A percentile compares a stretch with the other conserved stretches of the same genome.
Conservation (phyloP, 75 land plant species). For the Chamaecyparis obtusa region DNA sequence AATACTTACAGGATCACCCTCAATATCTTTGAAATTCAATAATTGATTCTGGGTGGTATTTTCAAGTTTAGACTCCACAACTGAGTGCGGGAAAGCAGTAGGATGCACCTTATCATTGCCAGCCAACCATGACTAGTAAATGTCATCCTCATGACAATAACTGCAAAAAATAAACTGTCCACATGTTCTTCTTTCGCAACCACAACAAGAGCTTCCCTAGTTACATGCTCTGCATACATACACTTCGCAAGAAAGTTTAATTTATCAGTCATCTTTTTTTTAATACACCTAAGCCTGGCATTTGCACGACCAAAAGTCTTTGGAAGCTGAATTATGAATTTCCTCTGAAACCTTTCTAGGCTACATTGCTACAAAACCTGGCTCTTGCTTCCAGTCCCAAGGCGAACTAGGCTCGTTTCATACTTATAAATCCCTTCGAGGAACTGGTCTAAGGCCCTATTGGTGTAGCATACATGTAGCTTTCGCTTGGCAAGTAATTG, state of each 20-base stretch:
- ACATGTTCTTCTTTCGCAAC: conserved; percentile 28
- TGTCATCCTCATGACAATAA: neutral
- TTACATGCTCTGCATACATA: conserved; percentile 19
- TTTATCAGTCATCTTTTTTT: conserved; percentile 3
- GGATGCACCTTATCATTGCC: conserved; percentile 5
- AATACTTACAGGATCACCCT: neutral
- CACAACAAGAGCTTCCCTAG: conserved; percentile 8
- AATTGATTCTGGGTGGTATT: neutral
- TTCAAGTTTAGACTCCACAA: neutral
- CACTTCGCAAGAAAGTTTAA: conserved; percentile 4
- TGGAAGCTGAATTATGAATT: conserved; percentile 6
- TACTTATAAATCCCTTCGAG: conserved; percentile 27
- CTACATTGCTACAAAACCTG: conserved; percentile 13
- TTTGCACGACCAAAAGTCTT: neutral
- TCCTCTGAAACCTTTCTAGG: conserved; percentile 12
- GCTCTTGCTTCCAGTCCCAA: conserved; percentile 36
- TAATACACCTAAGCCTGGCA: neutral
- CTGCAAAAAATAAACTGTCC: too few relatives aligned
- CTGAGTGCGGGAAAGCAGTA: neutral
- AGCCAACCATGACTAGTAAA: conserved; percentile 7
- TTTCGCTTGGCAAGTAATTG: conserved; percentile 6
- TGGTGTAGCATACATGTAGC: conserved; percentile 26
- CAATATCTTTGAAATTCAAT: neutral
- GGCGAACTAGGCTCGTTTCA: conserved; percentile 24
- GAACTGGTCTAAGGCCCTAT: conserved; percentile 35